phyloP scores from a whole-genome alignment of 768 basidiomycete genomes.

The Lactarius vividus region DNA sequence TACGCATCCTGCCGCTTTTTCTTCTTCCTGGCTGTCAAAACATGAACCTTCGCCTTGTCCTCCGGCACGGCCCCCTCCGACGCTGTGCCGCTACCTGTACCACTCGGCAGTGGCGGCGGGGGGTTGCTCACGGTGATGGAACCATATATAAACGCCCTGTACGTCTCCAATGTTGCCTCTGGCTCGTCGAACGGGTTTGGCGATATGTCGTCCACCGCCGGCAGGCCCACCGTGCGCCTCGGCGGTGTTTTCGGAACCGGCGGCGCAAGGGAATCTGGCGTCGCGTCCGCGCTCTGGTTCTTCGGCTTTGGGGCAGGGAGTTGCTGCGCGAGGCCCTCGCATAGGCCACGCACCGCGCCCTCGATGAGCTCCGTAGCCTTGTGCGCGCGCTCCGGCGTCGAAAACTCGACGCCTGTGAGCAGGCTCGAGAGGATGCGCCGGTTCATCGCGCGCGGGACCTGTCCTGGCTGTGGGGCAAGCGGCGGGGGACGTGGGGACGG shows the following conservation, averaged over 20 bases:
- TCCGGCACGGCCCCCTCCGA: constrained; percentile 17
- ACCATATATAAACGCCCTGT: constrained; percentile 60
- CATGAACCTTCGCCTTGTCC: constrained; percentile 44
- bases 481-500: constrained; percentile 31
- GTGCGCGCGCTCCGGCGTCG: constrained; percentile 57
- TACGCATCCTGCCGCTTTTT: constrained; percentile 34
- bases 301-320: constrained; percentile 18
- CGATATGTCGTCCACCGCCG: constrained; percentile 45
- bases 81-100: constrained; percentile 15
- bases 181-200: constrained; percentile 71
- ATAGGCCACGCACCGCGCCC: constrained; percentile 63
- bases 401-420: constrained; percentile 76
- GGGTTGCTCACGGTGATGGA: constrained; percentile 51
- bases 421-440: constrained; percentile 69
- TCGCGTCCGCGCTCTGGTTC: constrained; percentile 1
- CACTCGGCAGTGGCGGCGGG: constrained; percentile 32
- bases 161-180: constrained; percentile 57
- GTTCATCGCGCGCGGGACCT: constrained; percentile 63
- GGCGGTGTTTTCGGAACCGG: constrained; percentile 54
- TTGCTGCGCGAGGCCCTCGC: constrained; percentile 52
- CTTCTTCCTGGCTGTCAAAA: constrained; percentile 58
- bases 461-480: constrained; percentile 52
- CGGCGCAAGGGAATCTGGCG: constrained; percentile 30
- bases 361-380: constrained; percentile 73
- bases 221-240: constrained; percentile 34